Percentiles rank a stretch among this genome's conserved stretches.
These are phyloP conservation scores for Xylaria sp. DNA, from an alignment of 2,329 filamentous ascomycete species.

Conservation along the genomic window DNA sequence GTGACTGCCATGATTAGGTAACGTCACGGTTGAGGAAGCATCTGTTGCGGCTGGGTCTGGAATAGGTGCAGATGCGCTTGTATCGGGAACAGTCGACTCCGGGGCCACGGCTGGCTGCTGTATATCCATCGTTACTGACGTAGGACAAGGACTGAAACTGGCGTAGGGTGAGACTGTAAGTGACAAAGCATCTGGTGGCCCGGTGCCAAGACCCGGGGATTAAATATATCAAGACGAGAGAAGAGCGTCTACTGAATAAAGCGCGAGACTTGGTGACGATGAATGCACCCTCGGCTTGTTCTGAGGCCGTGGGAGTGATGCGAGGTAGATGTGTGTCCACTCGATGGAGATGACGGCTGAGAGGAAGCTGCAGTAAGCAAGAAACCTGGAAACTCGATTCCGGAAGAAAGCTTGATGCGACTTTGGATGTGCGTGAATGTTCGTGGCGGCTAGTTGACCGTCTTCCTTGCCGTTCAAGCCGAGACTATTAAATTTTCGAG, in stretches of 20 bases:
- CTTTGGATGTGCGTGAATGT: background rate
- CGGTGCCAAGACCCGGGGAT: background rate
- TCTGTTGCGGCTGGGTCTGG: conserved; percentile 31
- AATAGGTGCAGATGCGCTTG: conserved; percentile 22
- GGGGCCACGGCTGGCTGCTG: conserved; percentile 11
- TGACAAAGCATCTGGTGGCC: background rate
- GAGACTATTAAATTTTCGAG: conserved; percentile 12
- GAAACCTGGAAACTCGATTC: background rate
- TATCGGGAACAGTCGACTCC: conserved; percentile 12
- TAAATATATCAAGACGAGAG: background rate
- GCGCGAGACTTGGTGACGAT: background rate
- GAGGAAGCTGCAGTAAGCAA: conserved; percentile 4
- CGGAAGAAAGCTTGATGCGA: too few relatives aligned
- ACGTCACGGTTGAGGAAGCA: conserved; percentile 23
- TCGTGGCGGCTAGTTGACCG: background rate
- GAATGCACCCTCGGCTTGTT: background rate
- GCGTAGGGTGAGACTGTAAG: background rate
- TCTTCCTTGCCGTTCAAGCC: background rate
- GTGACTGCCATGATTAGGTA: conserved; percentile 28
- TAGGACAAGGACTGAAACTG: conserved; percentile 7
- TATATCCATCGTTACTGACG: conserved; percentile 16
- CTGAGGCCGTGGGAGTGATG: background rate
- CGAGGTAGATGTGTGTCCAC: conserved; percentile 14
- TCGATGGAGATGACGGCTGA: background rate
- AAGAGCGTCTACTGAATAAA: background rate